Evolutionary conservation across 768 basidiomycete species (phyloP).

Genomic region (Suillus alpinus): DNA sequence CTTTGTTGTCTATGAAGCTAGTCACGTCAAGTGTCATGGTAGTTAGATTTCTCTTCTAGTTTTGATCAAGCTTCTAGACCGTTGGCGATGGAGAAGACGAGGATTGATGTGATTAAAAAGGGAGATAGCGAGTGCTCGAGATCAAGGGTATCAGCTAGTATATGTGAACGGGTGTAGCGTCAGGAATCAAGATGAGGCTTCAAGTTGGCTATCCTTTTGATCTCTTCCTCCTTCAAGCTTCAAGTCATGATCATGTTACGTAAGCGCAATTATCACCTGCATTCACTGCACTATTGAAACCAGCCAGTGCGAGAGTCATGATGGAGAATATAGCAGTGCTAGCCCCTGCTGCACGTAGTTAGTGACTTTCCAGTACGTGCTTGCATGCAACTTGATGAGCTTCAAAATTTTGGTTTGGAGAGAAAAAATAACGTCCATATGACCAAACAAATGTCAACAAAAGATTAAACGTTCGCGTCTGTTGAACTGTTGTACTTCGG

Average conservation of each 20-base stretch:
- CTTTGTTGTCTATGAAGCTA: constrained; percentile 81
- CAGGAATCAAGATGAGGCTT: background rate
- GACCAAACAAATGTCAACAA: constrained; percentile 27
- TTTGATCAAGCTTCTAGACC: background rate
- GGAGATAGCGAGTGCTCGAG: background rate
- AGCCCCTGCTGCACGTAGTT: too few relatives aligned
- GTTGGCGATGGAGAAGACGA: background rate
- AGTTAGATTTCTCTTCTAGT: constrained; percentile 2
- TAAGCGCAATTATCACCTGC: constrained; percentile 1
- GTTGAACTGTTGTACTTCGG: background rate
- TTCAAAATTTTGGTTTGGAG: background rate
- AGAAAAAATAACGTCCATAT: constrained; percentile 3
- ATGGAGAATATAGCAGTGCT: too few relatives aligned
- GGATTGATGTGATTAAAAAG: background rate
- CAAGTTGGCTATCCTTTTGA: background rate
- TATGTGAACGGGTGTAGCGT: background rate
- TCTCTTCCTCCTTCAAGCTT: constrained; percentile 5
- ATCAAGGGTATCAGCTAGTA: constrained; percentile 1
- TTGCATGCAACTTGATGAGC: background rate
- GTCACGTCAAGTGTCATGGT: constrained; percentile 82
- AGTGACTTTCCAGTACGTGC: background rate
- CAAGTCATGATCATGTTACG: constrained; percentile 5
- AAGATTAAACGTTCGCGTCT: background rate
- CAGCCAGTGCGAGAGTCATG: background rate
- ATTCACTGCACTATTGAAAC: background rate